A percentile compares a stretch with the other conserved stretches of the same genome.
Evolutionary conservation across 352 stramenopile species (phyloP).

Genomic region (Phytophthora cryptogea): DNA sequence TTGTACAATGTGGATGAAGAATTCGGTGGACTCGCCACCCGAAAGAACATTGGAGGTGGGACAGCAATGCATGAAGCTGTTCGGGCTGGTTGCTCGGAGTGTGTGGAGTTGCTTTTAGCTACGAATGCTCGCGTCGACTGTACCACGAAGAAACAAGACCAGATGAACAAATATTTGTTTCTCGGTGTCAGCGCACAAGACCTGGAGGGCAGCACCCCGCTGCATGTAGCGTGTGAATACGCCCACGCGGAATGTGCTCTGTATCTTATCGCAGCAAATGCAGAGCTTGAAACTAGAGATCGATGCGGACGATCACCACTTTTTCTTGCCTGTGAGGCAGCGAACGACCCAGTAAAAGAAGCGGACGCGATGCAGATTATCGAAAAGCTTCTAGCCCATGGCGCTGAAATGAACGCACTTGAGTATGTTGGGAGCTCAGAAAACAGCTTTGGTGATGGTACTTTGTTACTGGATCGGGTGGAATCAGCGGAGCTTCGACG

Average conservation of each 20-base stretch:
- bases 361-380: slow-evolving; percentile 46
- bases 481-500: slow-evolving; percentile 49
- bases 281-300: slow-evolving; percentile 45
- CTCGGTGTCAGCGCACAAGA: slow-evolving; percentile 54
- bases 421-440: background rate
- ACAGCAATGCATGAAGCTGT: slow-evolving; percentile 63
- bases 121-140: slow-evolving; percentile 50
- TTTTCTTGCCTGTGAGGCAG: slow-evolving; percentile 49
- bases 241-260: slow-evolving; percentile 50
- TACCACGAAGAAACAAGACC: background rate
- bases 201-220: slow-evolving; percentile 54
- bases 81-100: slow-evolving; percentile 49
- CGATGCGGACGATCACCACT: slow-evolving; percentile 37
- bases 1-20: slow-evolving; percentile 30
- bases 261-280: slow-evolving; percentile 68
- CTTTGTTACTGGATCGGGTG: slow-evolving; percentile 54
- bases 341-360: slow-evolving; percentile 42
- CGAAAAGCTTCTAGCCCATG: slow-evolving; percentile 49
- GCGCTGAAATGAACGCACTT: slow-evolving; percentile 34
- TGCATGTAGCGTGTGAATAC: slow-evolving; percentile 55
- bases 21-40: slow-evolving; percentile 22
- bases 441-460: background rate
- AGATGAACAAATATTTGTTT: slow-evolving; percentile 49
- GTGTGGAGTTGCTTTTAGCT: slow-evolving; percentile 62
- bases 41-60: slow-evolving; percentile 45